Base-by-base conservation (phyloP, 1,284 basidiomycete genomes). In the Ceratobasidium sp. region DNA sequence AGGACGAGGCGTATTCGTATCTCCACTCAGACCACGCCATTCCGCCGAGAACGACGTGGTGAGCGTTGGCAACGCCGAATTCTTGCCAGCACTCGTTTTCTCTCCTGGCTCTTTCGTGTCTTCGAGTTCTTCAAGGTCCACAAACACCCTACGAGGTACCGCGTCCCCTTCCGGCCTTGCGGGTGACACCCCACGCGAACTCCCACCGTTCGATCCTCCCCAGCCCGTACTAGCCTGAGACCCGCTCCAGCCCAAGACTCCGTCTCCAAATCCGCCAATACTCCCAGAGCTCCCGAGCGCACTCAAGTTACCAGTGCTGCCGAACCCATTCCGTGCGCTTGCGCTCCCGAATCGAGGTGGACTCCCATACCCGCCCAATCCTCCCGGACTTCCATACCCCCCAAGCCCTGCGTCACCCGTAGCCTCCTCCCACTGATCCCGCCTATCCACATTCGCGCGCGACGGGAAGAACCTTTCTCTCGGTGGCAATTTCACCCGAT, bases 401-500 rank as follows among this genome's bases (percentile, higher is more conserved):
- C n/a, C n/a, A n/a, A n/a, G n/a, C n/a, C n/a, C n/a, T n/a, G n/a
- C n/a, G n/a, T n/a, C n/a, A 11, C 8, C 62, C 14, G 62, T 49
- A 30, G 63, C 63, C 54, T 66, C 63, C 43, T 66, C 63, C 63
- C 63, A 66, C 32, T 66, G 63, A n/a, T 66, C 63, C 16, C 63
- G 63, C 46, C 49, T 18, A 35, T 66, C 63, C 9, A 66, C 49
- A 26, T 54, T 66, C 11, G 63, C 38, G 26, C 63, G 63, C 18
- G 63, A 66, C 6, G 63, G 63, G 32, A 66, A 66, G 47, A 66
- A 52, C 14, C 63, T 47, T 32, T 66, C 63, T 8, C 63, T 9
- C 11, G 63, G 63, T 4, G 63, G 63, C 6, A 66, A 35, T 23
- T 49, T 13, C 7, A 32, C 61, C 4, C 61, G 61, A 32, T 63